Evolutionary conservation across 345 rosid species (phyloP).

Genomic region (Brassica nigra): DNA sequence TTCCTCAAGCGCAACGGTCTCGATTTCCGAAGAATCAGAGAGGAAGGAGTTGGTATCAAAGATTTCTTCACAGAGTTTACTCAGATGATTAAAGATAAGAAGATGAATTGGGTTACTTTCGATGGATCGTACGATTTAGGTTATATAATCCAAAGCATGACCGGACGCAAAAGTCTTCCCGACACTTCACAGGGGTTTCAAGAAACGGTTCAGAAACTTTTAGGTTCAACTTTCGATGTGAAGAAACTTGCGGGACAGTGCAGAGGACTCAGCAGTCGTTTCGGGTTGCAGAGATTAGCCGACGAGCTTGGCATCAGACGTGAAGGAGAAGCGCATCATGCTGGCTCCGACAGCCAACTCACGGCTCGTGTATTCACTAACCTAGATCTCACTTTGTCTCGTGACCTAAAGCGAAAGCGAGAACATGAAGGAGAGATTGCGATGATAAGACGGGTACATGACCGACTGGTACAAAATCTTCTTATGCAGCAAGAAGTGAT

Average conservation of each 20-base stretch:
- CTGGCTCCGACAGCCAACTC: slow-evolving; percentile 33
- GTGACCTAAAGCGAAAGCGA: background rate
- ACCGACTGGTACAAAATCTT: background rate
- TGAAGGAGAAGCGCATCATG: slow-evolving; percentile 27
- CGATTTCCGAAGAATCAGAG: slow-evolving; percentile 5
- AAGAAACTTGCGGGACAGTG: background rate
- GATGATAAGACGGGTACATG: background rate
- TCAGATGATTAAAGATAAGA: background rate
- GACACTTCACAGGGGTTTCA: background rate
- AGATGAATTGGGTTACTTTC: slow-evolving; percentile 18
- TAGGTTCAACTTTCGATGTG: background rate
- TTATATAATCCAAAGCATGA: background rate
- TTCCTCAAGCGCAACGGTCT: slow-evolving; percentile 24
- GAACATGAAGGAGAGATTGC: background rate
- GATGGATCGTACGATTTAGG: slow-evolving; percentile 21
- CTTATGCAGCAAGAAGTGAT: background rate
- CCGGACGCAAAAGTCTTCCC: background rate
- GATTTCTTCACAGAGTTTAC: slow-evolving; percentile 9
- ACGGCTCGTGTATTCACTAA: slow-evolving; percentile 8
- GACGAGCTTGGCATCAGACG: slow-evolving; percentile 2
- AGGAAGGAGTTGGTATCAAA: background rate
- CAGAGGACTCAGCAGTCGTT: background rate
- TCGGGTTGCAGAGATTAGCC: slow-evolving; percentile 17
- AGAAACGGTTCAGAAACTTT: background rate
- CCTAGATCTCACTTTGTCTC: background rate